A percentile compares a stretch with the other conserved stretches of the same genome.
Conservation (phyloP, 371 early-diverging fungal species). For the Mortierella sp. region DNA sequence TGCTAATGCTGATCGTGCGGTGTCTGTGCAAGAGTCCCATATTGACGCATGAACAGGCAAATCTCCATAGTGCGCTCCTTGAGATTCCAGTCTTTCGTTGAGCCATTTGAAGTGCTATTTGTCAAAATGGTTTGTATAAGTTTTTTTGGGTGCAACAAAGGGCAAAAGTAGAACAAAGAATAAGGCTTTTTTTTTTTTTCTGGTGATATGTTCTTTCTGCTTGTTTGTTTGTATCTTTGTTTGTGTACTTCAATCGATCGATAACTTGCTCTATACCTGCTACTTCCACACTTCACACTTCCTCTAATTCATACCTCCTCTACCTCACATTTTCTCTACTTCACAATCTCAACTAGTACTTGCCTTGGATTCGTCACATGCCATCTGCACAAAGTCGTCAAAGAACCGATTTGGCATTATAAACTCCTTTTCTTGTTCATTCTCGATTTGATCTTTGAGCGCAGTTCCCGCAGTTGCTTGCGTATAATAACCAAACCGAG, state of each 20-base stretch:
- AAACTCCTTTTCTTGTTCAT: conserved; percentile 29
- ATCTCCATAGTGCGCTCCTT: conserved; percentile 63
- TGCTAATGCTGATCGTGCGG: conserved; percentile 55
- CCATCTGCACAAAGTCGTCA: conserved; percentile 68
- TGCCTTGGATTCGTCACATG: conserved; percentile 67
- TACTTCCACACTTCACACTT: no score
- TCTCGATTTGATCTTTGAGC: conserved; percentile 18
- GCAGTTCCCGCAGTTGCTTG: conserved; percentile 44
- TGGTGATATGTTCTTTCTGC: no score
- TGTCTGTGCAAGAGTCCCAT: conserved; percentile 70
- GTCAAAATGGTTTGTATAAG: not conserved
- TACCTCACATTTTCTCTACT: no score
- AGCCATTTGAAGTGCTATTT: conserved; percentile 62
- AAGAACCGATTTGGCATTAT: conserved; percentile 61
- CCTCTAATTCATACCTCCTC: no score
- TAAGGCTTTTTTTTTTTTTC: no score
- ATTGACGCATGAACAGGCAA: conserved; percentile 67
- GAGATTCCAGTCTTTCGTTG: conserved; percentile 59
- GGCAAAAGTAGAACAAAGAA: not conserved
- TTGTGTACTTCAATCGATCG: no score
- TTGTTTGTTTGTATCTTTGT: no score
- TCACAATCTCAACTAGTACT: not conserved
- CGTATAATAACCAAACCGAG: conserved; percentile 54
- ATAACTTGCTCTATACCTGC: no score
- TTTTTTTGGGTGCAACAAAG: not conserved